These are phyloP conservation scores for Xylaria sp. DNA, from an alignment of 2,329 filamentous ascomycete genomes.

Conservation along the genomic window DNA sequence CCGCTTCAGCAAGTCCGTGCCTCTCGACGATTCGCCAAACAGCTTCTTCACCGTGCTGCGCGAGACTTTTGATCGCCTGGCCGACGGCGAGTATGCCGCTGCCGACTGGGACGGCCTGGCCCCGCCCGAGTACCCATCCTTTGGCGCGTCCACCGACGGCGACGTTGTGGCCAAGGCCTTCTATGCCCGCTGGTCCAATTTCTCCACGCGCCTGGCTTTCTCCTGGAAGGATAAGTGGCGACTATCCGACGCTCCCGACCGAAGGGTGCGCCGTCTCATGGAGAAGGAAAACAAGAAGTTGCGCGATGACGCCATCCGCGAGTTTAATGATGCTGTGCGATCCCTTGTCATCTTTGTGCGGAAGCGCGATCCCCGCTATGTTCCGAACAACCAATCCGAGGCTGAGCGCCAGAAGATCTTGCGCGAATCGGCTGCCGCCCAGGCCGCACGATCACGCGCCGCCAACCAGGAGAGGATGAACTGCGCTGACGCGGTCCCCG, in stretches of 20 bases:
- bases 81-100: conserved; percentile 81
- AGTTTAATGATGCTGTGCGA: conserved; percentile 93
- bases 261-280: conserved; percentile 83
- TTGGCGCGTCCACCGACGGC: conserved; percentile 79
- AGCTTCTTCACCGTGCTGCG: conserved; percentile 88
- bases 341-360: conserved; percentile 88
- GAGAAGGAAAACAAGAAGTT: conserved; percentile 93
- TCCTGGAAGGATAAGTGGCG: conserved; percentile 90
- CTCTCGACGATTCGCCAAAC: conserved; percentile 80
- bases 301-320: conserved; percentile 82
- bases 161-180: conserved; percentile 83
- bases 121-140: conserved; percentile 78
- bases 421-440: conserved; percentile 81
- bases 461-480: conserved; percentile 81
- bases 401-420: conserved; percentile 82
- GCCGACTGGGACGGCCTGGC: conserved; percentile 74
- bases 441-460: conserved; percentile 84
- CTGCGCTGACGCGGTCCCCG: conserved; percentile 71
- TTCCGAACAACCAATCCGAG: conserved; percentile 80
- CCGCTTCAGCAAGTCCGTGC: conserved; percentile 80
- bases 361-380: conserved; percentile 89
- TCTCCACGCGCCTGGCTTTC: conserved; percentile 86
- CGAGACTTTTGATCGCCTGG: conserved; percentile 82
- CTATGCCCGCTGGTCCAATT: conserved; percentile 82
- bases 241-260: conserved; percentile 86